These are phyloP conservation scores for Globisporangium cylindrosporum DNA, from an alignment of 352 stramenopile genomes.

Conservation along the genomic window DNA sequence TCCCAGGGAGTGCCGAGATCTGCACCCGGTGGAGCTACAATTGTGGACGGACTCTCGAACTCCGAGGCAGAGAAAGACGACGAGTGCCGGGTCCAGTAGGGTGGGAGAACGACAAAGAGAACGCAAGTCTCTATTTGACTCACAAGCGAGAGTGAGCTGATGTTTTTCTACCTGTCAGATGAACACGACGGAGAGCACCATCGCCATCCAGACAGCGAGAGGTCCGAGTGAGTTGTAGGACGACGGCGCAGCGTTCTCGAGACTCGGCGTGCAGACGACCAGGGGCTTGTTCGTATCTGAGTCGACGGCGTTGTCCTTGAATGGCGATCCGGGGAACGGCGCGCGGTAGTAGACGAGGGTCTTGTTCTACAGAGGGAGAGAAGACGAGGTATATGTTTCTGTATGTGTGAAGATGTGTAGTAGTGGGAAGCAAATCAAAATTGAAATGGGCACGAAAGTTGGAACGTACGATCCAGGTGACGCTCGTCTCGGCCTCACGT, in stretches of 20 bases:
- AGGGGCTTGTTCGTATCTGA: slow-evolving; percentile 67
- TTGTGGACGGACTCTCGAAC: slow-evolving; percentile 29
- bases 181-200: slow-evolving; percentile 8
- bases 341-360: slow-evolving; percentile 73
- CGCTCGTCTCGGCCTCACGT: slow-evolving; percentile 53
- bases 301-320: slow-evolving; percentile 72
- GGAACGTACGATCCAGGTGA: slow-evolving; percentile 54
- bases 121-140: slow-evolving; percentile 6
- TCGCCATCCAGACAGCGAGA: neutral
- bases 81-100: slow-evolving; percentile 65
- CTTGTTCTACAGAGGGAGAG: slow-evolving; percentile 40
- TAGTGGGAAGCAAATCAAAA: neutral
- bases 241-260: slow-evolving; percentile 49
- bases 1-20: neutral
- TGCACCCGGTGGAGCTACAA: neutral
- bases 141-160: neutral
- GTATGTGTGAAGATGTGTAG: slow-evolving; percentile 9
- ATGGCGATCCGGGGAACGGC: slow-evolving; percentile 77
- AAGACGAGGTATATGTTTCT: neutral
- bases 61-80: slow-evolving; percentile 53
- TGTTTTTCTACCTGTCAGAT: slow-evolving; percentile 4
- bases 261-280: slow-evolving; percentile 78
- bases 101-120: neutral
- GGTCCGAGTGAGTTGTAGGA: neutral
- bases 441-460: slow-evolving; percentile 1